These are phyloP conservation scores for Lumnitzera littorea DNA, from an alignment of 345 rosid genomes.

Conservation along the genomic window DNA sequence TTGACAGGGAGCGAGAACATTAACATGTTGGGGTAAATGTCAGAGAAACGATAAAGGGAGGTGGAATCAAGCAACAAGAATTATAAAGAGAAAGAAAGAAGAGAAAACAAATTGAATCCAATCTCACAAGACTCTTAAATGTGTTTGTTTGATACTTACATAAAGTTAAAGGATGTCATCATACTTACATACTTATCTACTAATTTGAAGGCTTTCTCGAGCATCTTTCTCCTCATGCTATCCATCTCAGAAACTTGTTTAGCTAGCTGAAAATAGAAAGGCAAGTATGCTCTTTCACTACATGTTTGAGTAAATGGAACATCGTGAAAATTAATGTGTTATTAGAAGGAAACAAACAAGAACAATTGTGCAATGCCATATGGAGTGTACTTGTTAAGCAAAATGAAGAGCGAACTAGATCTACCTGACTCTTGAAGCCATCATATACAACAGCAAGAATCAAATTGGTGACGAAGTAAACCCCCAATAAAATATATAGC, in stretches of 20 bases:
- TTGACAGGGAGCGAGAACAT: no score
- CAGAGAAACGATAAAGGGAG: no score
- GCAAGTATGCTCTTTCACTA: neutral
- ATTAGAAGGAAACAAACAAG: no score
- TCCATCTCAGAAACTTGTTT: conserved; percentile 86
- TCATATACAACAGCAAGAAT: conserved; percentile 96
- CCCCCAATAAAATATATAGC: conserved; percentile 77
- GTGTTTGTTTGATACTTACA: neutral
- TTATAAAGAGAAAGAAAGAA: no score
- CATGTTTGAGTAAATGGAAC: no score
- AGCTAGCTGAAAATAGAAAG: conserved; percentile 47
- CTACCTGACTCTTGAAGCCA: conserved; percentile 93
- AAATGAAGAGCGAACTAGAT: conserved; percentile 4
- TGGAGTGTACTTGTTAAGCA: neutral
- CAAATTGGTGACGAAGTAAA: conserved; percentile 96
- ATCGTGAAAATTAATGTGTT: no score
- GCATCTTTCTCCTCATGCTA: conserved; percentile 46
- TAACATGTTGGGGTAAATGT: no score
- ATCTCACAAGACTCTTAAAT: no score
- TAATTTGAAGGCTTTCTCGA: conserved; percentile 77
- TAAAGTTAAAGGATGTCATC: conserved; percentile 3
- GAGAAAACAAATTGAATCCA: no score
- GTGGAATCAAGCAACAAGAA: no score
- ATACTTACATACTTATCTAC: conserved; percentile 69
- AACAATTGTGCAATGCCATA: no score